Evolutionary conservation across 495 filamentous ascomycete genomes (phyloP).

Genomic region (Cercophora samala): DNA sequence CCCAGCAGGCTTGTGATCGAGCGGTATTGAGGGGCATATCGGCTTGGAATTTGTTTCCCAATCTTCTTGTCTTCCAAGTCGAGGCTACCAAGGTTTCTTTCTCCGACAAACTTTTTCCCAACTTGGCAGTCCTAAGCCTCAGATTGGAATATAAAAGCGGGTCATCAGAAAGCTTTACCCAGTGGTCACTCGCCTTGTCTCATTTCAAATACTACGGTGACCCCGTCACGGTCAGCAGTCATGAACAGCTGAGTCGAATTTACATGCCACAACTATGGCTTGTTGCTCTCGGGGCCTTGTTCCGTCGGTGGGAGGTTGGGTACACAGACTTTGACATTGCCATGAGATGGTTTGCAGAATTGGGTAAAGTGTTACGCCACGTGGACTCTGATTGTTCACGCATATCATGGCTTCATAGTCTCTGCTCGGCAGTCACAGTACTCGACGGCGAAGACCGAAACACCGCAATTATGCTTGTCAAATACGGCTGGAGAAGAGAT

Average conservation of each 20-base stretch:
- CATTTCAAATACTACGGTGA: background rate
- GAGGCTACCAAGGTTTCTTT: background rate
- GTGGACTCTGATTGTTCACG: background rate
- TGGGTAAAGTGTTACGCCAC: background rate
- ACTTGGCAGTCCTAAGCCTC: background rate
- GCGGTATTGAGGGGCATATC: background rate
- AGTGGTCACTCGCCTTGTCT: conserved; percentile 1
- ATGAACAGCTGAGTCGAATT: background rate
- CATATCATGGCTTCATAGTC: background rate
- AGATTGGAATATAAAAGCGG: background rate
- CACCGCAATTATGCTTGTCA: background rate
- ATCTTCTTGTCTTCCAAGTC: conserved; percentile 1
- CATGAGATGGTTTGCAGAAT: background rate
- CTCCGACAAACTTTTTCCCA: background rate
- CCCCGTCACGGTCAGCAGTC: background rate
- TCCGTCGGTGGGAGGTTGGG: background rate
- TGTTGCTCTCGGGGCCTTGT: background rate
- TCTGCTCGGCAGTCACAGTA: background rate
- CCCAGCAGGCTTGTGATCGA: background rate
- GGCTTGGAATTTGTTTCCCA: background rate
- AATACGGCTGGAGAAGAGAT: background rate
- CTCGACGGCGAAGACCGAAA: background rate
- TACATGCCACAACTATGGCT: background rate
- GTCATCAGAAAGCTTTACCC: background rate
- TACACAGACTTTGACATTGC: background rate